Base-by-base conservation (phyloP, 169 alveolate species). In the Fabrea salina region DNA sequence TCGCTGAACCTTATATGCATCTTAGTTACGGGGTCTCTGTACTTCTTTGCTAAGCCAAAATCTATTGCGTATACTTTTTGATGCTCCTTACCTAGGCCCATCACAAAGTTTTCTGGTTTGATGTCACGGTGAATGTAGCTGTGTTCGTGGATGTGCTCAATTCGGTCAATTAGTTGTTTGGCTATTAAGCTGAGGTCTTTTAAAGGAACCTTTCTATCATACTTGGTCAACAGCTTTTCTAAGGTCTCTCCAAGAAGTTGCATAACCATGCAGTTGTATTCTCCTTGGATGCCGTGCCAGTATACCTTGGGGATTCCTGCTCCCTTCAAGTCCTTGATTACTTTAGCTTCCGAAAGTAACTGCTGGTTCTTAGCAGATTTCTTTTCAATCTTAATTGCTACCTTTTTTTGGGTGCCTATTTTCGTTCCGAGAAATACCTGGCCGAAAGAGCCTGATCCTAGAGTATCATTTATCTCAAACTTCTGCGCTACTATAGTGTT, bases 401-500 rank as follows among this genome's bases (percentile, higher is more conserved):
- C 91, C 51, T 87, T 91, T 70, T 82, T 80, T 49, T 89, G 82
- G 11, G 89, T 88, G 53, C 86, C 56, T 66, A 85, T 58, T 56
- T 89, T 85, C 70, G 80, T 85, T 25, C 91, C 89, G 43, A 83
- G 85, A 58, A 70, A 83, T 19, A 92, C 89, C 70, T 92, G 94
- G 11, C 97, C 95, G 81, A 92, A 92, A 4, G 95, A 94, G 13
- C 97, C 95, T 49, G 86, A 80, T 2, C 93, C 95, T 40, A 90
- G n/a, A n/a, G n/a, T n/a, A n/a, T n/a, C n/a, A n/a, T n/a, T n/a
- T n/a, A n/a, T n/a, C n/a, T n/a, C n/a, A n/a, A n/a, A n/a, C n/a
- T n/a, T n/a, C n/a, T n/a, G n/a, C n/a, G n/a, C n/a, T n/a, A n/a
- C n/a, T n/a, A n/a, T n/a, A n/a, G n/a, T n/a, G n/a, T n/a, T n/a